Evolutionary conservation across 306 rosid species (phyloP).

Genomic region (Canavalia gladiata): DNA sequence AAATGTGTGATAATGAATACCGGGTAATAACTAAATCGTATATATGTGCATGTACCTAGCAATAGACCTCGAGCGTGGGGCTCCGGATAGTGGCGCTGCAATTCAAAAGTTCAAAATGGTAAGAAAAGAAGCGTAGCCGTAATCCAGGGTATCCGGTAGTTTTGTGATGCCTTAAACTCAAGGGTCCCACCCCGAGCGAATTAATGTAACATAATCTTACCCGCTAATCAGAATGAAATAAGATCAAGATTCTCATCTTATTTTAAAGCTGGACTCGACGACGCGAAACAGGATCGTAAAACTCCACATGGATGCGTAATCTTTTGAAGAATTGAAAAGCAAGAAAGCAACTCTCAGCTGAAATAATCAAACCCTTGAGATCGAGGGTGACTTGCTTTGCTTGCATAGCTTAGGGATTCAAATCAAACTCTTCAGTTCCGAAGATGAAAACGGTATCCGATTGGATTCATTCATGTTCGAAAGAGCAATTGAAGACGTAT

Average conservation of each 20-base stretch:
- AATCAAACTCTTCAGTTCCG: conserved; percentile 5
- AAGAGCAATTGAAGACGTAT: conserved; percentile 65
- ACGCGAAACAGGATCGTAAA: background rate
- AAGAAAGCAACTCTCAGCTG: background rate
- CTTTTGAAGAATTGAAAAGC: conserved; percentile 12
- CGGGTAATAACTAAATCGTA: too few species aligned
- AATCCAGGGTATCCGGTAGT: background rate
- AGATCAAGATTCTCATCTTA: background rate
- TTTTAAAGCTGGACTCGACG: background rate
- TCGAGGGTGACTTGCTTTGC: background rate
- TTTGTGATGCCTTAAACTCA: background rate
- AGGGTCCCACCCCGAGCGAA: conserved; percentile 31
- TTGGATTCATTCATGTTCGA: conserved; percentile 60
- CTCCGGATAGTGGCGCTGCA: conserved; percentile 24
- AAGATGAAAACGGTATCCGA: conserved; percentile 66
- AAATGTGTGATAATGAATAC: too few species aligned
- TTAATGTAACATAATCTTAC: background rate
- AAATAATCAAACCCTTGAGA: conserved; percentile 22
- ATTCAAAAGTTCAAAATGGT: conserved; percentile 35
- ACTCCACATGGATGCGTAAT: conserved; percentile 19
- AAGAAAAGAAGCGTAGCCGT: background rate
- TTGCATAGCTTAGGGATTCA: background rate
- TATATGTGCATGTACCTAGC: too few species aligned
- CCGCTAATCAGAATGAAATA: background rate
- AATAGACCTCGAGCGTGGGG: too few species aligned